These are phyloP conservation scores for Talaromyces sp. DNA, from an alignment of 2,329 filamentous ascomycete genomes.

Conservation along the genomic window DNA sequence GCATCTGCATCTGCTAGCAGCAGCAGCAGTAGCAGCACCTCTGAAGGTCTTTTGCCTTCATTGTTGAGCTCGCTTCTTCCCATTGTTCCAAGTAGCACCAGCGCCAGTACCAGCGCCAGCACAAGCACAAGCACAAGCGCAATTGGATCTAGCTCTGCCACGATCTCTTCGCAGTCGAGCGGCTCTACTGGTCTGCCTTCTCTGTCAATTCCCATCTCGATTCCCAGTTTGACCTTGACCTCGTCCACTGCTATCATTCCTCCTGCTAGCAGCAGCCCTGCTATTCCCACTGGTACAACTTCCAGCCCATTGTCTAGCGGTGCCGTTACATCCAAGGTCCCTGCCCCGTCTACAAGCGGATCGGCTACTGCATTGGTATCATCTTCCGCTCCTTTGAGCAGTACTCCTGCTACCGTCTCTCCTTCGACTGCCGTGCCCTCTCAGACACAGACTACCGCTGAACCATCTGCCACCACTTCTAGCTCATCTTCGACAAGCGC, in stretches of 20 bases:
- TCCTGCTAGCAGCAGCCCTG: slow-evolving; percentile 11
- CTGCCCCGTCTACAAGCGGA: neutral
- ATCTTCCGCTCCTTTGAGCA: neutral
- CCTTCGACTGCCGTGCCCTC: slow-evolving; percentile 5
- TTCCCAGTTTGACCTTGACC: slow-evolving; percentile 7
- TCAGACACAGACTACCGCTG: slow-evolving; percentile 18
- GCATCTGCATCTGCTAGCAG: slow-evolving; percentile 1
- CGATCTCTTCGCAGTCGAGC: neutral
- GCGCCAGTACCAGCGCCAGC: neutral
- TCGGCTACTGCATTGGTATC: neutral
- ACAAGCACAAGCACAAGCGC: neutral
- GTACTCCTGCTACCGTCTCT: neutral
- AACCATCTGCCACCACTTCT: neutral
- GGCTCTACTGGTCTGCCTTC: slow-evolving; percentile 10
- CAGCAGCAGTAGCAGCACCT: neutral
- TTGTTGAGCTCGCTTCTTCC: slow-evolving; percentile 9
- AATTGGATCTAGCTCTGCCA: slow-evolving; percentile 13
- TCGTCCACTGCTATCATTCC: slow-evolving; percentile 16
- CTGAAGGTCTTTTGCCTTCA: slow-evolving; percentile 4
- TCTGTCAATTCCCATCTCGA: slow-evolving; percentile 13
- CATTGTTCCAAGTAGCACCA: neutral
- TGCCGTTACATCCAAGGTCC: neutral
- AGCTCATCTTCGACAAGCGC: slow-evolving; percentile 5
- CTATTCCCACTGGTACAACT: slow-evolving; percentile 12
- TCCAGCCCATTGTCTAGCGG: slow-evolving; percentile 9